These are phyloP conservation scores for Claviceps arundinis DNA, from an alignment of 2,329 filamentous ascomycete genomes.

Conservation along the genomic window DNA sequence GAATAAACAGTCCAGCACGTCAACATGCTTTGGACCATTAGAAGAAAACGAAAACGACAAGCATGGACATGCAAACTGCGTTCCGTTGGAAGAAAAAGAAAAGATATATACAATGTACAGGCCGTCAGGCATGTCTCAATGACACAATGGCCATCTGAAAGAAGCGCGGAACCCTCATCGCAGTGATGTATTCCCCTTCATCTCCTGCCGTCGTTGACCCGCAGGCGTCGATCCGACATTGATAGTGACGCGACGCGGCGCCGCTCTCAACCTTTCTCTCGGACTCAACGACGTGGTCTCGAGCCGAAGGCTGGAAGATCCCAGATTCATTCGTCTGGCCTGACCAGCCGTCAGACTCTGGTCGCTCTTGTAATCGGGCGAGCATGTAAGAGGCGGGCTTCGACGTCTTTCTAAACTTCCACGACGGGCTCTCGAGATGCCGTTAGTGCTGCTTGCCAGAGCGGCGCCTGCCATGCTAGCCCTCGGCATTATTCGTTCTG, in stretches of 20 bases:
- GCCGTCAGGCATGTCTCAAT: background rate
- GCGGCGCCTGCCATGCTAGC: conserved; percentile 28
- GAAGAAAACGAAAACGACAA: background rate
- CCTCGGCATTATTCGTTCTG: conserved; percentile 15
- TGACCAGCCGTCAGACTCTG: conserved; percentile 39
- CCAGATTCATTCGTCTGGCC: conserved; percentile 43
- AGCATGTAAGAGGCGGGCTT: conserved; percentile 41
- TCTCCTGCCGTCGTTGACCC: conserved; percentile 19
- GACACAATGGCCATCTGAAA: background rate
- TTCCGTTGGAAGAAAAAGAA: background rate
- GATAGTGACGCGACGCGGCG: conserved; percentile 25
- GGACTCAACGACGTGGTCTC: conserved; percentile 16
- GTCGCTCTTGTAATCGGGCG: conserved; percentile 27
- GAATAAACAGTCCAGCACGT: background rate
- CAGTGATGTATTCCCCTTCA: conserved; percentile 14
- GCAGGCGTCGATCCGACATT: conserved; percentile 15
- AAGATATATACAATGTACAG: background rate
- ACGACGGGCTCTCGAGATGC: conserved; percentile 40
- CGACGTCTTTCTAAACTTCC: conserved; percentile 36
- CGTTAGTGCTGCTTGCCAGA: conserved; percentile 38
- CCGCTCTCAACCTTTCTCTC: conserved; percentile 12
- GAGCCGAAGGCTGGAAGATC: conserved; percentile 19
- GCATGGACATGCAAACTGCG: background rate
- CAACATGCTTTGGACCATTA: background rate
- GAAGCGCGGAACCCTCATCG: conserved; percentile 13